Conservation (phyloP, 2,329 filamentous ascomycete species). For the Hymenoscyphus infarciens region DNA sequence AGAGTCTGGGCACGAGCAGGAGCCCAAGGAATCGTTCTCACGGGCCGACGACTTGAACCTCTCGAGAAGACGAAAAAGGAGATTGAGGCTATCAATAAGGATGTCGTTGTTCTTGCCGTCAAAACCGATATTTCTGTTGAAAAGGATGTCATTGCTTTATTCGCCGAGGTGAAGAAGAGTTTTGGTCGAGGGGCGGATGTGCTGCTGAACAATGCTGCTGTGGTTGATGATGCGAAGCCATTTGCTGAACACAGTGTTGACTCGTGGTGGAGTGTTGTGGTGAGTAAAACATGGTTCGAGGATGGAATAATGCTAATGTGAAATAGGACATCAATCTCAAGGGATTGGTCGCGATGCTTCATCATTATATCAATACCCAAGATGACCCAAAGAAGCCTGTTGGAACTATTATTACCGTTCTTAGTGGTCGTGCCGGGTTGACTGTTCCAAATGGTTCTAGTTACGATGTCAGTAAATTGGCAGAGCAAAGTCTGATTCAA, state of each 20-base stretch:
- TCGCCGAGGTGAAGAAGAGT: constrained; percentile 16
- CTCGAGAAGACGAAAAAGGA: constrained; percentile 3
- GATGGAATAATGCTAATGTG: constrained; percentile 26
- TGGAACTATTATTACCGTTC: constrained; percentile 40
- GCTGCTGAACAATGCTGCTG: constrained; percentile 43
- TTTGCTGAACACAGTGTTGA: constrained; percentile 39
- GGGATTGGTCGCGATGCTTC: constrained; percentile 44
- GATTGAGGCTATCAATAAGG: constrained; percentile 14
- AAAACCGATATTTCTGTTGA: constrained; percentile 22
- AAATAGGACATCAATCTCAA: constrained; percentile 50
- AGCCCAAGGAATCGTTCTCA: constrained; percentile 6
- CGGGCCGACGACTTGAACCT: constrained; percentile 6
- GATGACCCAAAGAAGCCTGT: constrained; percentile 18
- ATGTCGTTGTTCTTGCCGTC: constrained; percentile 17
- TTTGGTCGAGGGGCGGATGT: constrained; percentile 35
- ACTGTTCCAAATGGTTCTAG: constrained; percentile 37
- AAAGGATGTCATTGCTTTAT: constrained; percentile 22
- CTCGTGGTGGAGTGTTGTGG: constrained; percentile 43
- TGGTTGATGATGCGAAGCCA: constrained; percentile 35
- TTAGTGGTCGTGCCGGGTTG: constrained; percentile 40
- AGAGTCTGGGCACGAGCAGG: constrained; percentile 8
- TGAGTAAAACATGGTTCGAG: neutral
- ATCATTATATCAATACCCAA: constrained; percentile 45
- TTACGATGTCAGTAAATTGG: constrained; percentile 47
- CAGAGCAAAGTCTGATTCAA: constrained; percentile 43